Base-by-base conservation (phyloP, 225 moss, liverwort and hornwort genomes). In the Asterella californica region DNA sequence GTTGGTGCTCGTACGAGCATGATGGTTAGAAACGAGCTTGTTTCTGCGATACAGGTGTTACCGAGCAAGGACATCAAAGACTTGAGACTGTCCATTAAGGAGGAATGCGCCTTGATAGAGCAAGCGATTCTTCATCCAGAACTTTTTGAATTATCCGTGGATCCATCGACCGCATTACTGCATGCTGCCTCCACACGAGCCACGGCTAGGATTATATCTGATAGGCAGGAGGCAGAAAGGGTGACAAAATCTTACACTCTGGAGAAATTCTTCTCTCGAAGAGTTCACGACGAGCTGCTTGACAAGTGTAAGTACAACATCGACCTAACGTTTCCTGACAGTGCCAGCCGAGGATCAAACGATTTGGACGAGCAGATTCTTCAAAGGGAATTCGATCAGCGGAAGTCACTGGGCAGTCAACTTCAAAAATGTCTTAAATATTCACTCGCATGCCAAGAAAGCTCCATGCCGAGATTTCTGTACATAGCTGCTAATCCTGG, bases 401-500 rank as follows among this genome's bases (percentile, higher is more conserved):
- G 70, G 18, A 71, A 72, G 18, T 24, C 36, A 6, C 25, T 79
- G 15, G 11, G 38, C 42, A 29, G 25, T 46, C 24, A 61, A 5
- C 21, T 80, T 29, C 79, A 80, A 18, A 25, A n/a, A 4, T 53
- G 50, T 4, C n/a, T 52, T 0, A 30, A 55, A 33, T 76, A 30
- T 9, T 30, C 80, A 2, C 33, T 76, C 5, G 65, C 11, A 10
- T 50, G 68, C 27, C 18, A 57, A n/a, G 22, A 68, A 15, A 76
- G 47, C 36, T 65, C 74, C 19, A 65, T 76, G 34, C 76, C 81
- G 25, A 81, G 81, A 29, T 81, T 76, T 49, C 7, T 70, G 18
- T 81, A 52, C 57, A 3, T 42, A 7, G 22, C 76, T 24, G 60
- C 72, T 18, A 15, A 45, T 22, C 19, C 15, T 3, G 70, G 37